Evolutionary conservation across 495 filamentous ascomycete genomes (phyloP), one percentile per base, ranked within the genome.

Genomic region (Daldinia grandis): DNA sequence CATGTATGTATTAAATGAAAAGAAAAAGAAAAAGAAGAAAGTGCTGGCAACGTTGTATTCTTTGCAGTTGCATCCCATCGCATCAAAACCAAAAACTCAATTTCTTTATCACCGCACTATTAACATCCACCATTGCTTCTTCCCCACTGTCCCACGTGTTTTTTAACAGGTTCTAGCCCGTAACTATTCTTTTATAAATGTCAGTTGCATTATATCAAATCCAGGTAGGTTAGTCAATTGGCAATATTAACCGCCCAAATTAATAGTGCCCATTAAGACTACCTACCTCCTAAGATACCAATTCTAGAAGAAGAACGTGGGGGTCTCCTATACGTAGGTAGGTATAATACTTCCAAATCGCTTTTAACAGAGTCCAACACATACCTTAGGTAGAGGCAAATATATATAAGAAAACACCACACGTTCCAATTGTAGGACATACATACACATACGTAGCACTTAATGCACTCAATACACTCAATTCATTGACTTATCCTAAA

Each of bases 91-190:
- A 66, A 37, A 59, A 59, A 66, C 40, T 66, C 28, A 25, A 49
- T 25, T 21, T 47, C 8, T 47, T 8, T 47, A 47, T 47, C 42
- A 47, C 9, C 58, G 38, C 33, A 40, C 12, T 21, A 27, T 31
- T 49, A 15, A 25, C 44, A 55, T 33, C 33, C 14, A 47, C 42
- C 42, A 30, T n/a, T n/a, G n/a, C 58, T 35, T 64, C 51, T 44
- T 12, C 44, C 58, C 60, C 38, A 49, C 31, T 47, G 42, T 71
- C 58, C 64, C 69, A 72, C 69, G 64, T 72, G 64, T 44, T 24
- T 19, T 47, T n/a, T 40, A 59, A 37, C 15, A 40, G 28, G 37
- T 25, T 55, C 42, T 53, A 37, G 42, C 53, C 56, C 17, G 30
- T 28, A 50, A 28, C 35, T 55, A 27, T 60, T 37, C 17, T 55